A percentile compares a stretch with the other conserved stretches of the same genome.
Evolutionary conservation across 73 alveolate species (phyloP).

Genomic region (Uronychia binucleata): DNA sequence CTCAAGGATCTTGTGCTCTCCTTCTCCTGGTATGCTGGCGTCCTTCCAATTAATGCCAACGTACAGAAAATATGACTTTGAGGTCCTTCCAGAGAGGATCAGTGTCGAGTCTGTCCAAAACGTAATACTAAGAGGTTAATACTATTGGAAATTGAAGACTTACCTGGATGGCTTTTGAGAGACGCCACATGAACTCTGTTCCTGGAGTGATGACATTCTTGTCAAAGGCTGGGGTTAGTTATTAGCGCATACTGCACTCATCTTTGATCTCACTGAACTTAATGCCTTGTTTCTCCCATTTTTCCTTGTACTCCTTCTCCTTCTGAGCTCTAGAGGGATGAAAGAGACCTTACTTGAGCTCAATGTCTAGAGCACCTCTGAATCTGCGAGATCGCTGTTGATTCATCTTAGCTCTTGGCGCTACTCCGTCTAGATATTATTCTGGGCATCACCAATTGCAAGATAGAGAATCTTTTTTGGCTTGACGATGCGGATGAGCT

Average conservation of each 20-base stretch:
- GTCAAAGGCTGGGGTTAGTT: conserved; percentile 59
- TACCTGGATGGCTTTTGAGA: conserved; percentile 46
- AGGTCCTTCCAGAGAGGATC: conserved; percentile 81
- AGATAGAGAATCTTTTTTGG: conserved; percentile 91
- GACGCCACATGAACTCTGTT: conserved; percentile 83
- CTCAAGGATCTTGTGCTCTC: conserved; percentile 98
- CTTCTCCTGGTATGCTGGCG: conserved; percentile 98
- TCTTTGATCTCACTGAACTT: conserved; percentile 12
- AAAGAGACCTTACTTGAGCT: conserved; percentile 25
- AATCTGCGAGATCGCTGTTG: conserved; percentile 94
- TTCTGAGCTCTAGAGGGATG: conserved; percentile 24
- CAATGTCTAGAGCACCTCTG: conserved; percentile 72
- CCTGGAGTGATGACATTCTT: conserved; percentile 96
- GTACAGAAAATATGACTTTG: conserved; percentile 78
- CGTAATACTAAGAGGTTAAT: conserved; percentile 62
- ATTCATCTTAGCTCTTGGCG: conserved; percentile 99
- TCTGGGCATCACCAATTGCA: background rate
- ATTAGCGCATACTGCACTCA: background rate
- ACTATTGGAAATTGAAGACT: conserved; percentile 7
- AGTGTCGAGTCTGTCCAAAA: conserved; percentile 79
- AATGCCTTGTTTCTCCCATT: conserved; percentile 68
- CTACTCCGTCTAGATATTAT: conserved; percentile 95
- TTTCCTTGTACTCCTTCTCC: conserved; percentile 47
- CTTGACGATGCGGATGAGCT: conserved; percentile 77
- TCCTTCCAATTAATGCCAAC: conserved; percentile 37